Evolutionary conservation across 345 rosid genomes (phyloP).

Genomic region (Lepidium didymum): DNA sequence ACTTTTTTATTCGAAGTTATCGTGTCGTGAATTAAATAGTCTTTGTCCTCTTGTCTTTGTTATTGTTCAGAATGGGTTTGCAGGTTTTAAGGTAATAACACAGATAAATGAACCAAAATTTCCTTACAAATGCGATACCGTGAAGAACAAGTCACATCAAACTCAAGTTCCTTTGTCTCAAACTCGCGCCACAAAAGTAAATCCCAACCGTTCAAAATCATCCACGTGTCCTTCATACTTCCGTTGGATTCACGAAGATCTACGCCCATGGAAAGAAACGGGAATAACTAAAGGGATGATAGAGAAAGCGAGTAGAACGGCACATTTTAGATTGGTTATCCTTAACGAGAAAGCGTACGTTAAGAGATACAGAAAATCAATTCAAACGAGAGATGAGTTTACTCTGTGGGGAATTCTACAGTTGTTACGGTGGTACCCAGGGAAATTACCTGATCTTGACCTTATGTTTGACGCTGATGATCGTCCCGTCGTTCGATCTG

Average conservation of each 20-base stretch:
- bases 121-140: constrained; percentile 13
- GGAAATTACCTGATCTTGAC: constrained; percentile 55
- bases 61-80: neutral
- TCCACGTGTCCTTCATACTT: constrained; percentile 52
- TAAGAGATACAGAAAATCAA: constrained; percentile 38
- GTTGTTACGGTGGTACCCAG: constrained; percentile 64
- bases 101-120: neutral
- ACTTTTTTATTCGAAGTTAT: too few relatives aligned
- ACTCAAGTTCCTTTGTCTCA: neutral
- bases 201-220: constrained; percentile 5
- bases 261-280: constrained; percentile 46
- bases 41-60: neutral
- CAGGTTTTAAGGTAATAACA: neutral
- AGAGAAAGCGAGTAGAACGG: constrained; percentile 38
- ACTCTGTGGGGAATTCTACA: constrained; percentile 68
- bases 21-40: too few relatives aligned
- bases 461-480: constrained; percentile 59
- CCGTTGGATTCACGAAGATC: constrained; percentile 78
- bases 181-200: neutral
- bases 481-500: constrained; percentile 34
- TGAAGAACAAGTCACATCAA: constrained; percentile 1
- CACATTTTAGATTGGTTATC: constrained; percentile 56
- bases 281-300: constrained; percentile 57
- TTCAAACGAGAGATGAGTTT: constrained; percentile 42
- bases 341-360: constrained; percentile 44